Conservation (phyloP, 1,284 basidiomycete genomes). For the Porogramme epimiltina region DNA sequence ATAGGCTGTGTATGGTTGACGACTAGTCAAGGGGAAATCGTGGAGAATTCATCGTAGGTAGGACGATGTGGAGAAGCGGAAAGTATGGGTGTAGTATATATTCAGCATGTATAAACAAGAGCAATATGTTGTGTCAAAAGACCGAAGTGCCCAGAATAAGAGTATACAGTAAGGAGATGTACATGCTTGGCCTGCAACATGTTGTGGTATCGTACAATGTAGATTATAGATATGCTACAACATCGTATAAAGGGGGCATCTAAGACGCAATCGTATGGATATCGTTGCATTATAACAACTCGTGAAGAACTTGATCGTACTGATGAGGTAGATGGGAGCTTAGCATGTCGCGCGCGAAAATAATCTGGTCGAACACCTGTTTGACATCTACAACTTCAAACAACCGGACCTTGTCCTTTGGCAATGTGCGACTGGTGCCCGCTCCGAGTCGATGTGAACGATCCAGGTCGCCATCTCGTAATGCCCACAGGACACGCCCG, state of each 20-base stretch:
- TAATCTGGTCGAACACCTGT: constrained; percentile 77
- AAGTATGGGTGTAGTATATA: background rate
- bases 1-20: background rate
- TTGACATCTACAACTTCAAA: constrained; percentile 78
- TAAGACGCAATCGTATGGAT: background rate
- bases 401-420: constrained; percentile 53
- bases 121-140: too few species aligned
- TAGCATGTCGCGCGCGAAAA: constrained; percentile 82
- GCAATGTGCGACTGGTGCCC: constrained; percentile 7
- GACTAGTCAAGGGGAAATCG: background rate
- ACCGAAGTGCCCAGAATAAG: too few species aligned
- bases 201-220: constrained; percentile 17
- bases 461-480: constrained; percentile 68
- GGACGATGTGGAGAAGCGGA: background rate
- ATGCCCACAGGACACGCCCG: constrained; percentile 77
- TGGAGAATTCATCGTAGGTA: background rate
- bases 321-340: constrained; percentile 51
- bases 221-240: constrained; percentile 17
- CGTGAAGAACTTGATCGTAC: constrained; percentile 59
- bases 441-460: constrained; percentile 44
- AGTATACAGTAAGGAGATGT: too few species aligned
- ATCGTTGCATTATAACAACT: constrained; percentile 38
- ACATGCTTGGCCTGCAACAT: background rate
- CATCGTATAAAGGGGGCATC: background rate
- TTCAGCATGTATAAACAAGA: too few species aligned